Percentiles rank a stretch among this genome's conserved stretches.
These are phyloP conservation scores for Aureobasidium sp. DNA, from an alignment of 2,329 filamentous ascomycete species.

Conservation along the genomic window DNA sequence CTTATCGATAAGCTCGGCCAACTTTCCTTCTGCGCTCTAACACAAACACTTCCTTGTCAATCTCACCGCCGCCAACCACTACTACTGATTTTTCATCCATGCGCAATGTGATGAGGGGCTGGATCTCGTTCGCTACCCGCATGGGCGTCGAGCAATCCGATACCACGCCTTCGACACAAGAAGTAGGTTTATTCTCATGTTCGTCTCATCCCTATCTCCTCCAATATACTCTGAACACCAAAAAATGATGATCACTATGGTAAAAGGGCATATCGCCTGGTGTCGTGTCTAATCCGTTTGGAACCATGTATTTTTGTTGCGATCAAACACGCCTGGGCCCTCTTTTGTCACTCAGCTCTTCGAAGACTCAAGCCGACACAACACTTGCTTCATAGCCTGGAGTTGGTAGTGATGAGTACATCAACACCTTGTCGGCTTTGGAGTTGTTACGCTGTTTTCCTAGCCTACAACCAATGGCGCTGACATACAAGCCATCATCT, in stretches of 20 bases:
- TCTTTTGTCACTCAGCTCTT: not conserved
- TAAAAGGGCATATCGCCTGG: conserved; percentile 57
- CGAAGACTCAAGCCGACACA: conserved; percentile 2
- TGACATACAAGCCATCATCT: conserved; percentile 19
- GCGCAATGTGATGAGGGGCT: not conserved
- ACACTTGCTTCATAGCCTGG: conserved; percentile 2
- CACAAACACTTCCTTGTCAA: not conserved
- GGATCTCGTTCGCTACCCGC: not conserved
- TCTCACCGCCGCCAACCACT: not conserved
- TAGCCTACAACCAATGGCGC: conserved; percentile 25
- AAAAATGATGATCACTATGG: conserved; percentile 49
- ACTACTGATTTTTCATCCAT: not conserved
- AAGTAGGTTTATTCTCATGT: not conserved
- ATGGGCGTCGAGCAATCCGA: not conserved
- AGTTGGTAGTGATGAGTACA: conserved; percentile 15
- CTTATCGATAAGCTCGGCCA: conserved; percentile 13
- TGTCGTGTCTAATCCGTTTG: not conserved
- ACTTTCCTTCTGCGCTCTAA: not conserved
- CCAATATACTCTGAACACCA: not conserved
- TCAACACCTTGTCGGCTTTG: conserved; percentile 15
- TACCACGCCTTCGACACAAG: not conserved
- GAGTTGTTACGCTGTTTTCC: conserved; percentile 5
- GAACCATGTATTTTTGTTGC: not conserved
- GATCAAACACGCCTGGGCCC: conserved; percentile 1
- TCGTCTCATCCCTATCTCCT: not conserved